Base-by-base conservation (phyloP, 2,329 filamentous ascomycete genomes). In the Lasiodiplodia hormozganensis region DNA sequence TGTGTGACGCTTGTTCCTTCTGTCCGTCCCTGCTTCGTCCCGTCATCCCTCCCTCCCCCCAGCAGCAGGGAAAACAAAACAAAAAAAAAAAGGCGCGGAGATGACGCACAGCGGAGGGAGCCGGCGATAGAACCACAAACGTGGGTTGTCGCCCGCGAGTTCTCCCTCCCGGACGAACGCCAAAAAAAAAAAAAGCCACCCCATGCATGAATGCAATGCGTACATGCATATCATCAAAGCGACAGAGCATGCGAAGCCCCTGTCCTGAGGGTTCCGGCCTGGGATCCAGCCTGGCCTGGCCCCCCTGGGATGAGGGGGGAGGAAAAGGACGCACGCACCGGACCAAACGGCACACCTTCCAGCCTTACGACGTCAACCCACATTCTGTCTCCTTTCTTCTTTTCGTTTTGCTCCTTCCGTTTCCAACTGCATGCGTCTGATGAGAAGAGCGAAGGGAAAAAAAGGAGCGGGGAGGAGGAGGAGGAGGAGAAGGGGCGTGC, bases 41-140 rank as follows among this genome's bases (percentile, higher is more conserved):
- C 40, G 4, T 18, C 40, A 16, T 43, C 40, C 40, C 40, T 43
- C 40, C 38, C 38, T 40, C 38, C 38, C 16, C 40, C 40, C 40
- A 47, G 40, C 40, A 34, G 31, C 31, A 34, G 31, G 31, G 7
- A 10, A 34, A 34, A 10, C 31, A 34, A 34, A 34, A 31, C 2
- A 25, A 4, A 25, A 25, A 25, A 2, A 31, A 31, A 34, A 47
- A 21, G n/a, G n/a, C 18, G 43, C 43, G 18, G 43, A 47, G 43
- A 47, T 47, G 43, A 47, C 43, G 43, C 43, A 47, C 43, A 47
- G 43, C 43, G 43, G 43, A 47, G 43, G 43, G 43, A 47, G 43
- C n/a, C 43, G 43, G 43, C 43, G 43, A 47, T 47, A 21, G 43
- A 47, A 47, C 43, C 43, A 47, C 43, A 47, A 47, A 47, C 43